phyloP scores from a whole-genome alignment of 2,329 filamentous ascomycete species.

The Alternaria sp. region DNA sequence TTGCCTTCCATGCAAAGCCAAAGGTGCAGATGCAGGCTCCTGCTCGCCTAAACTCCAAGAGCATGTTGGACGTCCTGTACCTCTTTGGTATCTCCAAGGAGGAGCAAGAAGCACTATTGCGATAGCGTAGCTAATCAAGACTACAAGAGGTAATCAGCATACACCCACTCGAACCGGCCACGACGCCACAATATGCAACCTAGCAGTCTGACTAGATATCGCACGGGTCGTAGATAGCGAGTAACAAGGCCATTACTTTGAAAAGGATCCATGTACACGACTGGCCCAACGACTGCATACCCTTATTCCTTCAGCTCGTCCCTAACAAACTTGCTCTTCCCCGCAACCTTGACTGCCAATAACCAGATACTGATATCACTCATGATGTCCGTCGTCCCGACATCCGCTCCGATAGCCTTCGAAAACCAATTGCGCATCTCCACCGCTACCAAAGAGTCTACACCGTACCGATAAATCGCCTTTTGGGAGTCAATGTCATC shows the following conservation, averaged over 20 bases:
- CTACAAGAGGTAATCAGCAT: too few species aligned
- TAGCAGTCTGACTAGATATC: too few species aligned
- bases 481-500: conserved; percentile 35
- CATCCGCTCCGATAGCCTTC: conserved; percentile 20
- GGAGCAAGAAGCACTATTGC: conserved; percentile 64
- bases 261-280: neutral
- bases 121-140: neutral
- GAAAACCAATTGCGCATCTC: conserved; percentile 36
- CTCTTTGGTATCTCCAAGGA: conserved; percentile 75
- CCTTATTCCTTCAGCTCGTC: conserved; percentile 12
- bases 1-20: conserved; percentile 87
- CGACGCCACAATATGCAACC: neutral
- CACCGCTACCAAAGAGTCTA: conserved; percentile 38
- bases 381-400: conserved; percentile 21
- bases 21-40: conserved; percentile 80
- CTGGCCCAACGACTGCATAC: neutral
- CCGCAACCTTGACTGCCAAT: conserved; percentile 19
- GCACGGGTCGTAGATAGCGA: too few species aligned
- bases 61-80: conserved; percentile 75
- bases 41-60: conserved; percentile 74
- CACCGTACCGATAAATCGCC: conserved; percentile 34
- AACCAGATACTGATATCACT: conserved; percentile 20
- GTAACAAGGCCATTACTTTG: too few species aligned
- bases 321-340: conserved; percentile 20
- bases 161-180: neutral